Evolutionary conservation across 495 filamentous ascomycete species (phyloP).

Genomic region (Xylaria intraflava): DNA sequence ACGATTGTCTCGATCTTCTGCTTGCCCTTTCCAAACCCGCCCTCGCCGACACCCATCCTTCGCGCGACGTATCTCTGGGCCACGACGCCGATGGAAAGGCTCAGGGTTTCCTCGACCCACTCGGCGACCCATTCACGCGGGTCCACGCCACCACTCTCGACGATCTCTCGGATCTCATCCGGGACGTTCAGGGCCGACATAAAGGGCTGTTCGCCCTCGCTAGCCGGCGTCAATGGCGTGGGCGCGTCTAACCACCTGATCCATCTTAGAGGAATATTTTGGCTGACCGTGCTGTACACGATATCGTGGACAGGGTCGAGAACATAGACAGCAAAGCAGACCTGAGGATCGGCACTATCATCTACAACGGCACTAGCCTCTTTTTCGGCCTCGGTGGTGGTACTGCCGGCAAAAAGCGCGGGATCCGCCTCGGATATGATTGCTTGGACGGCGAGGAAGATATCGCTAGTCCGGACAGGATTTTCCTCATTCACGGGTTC

Average conservation of each 20-base stretch:
- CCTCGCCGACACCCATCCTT: slow-evolving; percentile 91
- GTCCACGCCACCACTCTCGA: slow-evolving; percentile 84
- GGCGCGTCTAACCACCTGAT: slow-evolving; percentile 85
- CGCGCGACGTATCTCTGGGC: slow-evolving; percentile 96
- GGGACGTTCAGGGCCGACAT: slow-evolving; percentile 47
- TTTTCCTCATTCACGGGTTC: slow-evolving; percentile 73
- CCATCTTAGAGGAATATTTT: slow-evolving; percentile 80
- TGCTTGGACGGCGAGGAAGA: slow-evolving; percentile 91
- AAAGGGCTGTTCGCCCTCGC: slow-evolving; percentile 32
- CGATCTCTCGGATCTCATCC: slow-evolving; percentile 79
- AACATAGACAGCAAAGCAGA: slow-evolving; percentile 84
- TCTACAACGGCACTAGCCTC: slow-evolving; percentile 44
- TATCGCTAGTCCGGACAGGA: slow-evolving; percentile 83
- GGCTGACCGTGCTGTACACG: slow-evolving; percentile 75
- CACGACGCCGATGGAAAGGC: slow-evolving; percentile 70
- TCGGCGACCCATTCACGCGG: slow-evolving; percentile 95
- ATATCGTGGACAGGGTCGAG: slow-evolving; percentile 91
- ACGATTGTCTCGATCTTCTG: slow-evolving; percentile 63
- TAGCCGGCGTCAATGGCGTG: slow-evolving; percentile 43
- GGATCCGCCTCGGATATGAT: slow-evolving; percentile 54
- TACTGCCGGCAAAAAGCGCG: slow-evolving; percentile 57
- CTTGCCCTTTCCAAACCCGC: slow-evolving; percentile 73
- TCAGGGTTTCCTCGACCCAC: slow-evolving; percentile 91
- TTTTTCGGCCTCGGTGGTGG: slow-evolving; percentile 44
- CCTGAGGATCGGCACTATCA: slow-evolving; percentile 47